Conservation (phyloP, 305 asterid genomes). For the Fraxinus sp. region DNA sequence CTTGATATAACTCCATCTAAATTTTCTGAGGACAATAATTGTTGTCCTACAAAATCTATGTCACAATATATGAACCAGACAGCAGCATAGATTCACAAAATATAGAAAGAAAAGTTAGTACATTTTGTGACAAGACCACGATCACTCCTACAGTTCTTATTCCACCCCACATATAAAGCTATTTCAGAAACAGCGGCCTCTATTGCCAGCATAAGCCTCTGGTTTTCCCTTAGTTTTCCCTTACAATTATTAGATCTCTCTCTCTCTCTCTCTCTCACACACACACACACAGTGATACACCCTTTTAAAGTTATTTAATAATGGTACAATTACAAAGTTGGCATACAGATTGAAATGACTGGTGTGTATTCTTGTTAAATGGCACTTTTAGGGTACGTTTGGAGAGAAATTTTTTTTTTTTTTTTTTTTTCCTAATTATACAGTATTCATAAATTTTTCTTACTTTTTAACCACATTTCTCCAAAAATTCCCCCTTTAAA, state of each 20-base stretch:
- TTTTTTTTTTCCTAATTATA: too few species aligned
- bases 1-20: neutral
- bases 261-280: neutral
- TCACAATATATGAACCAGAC: neutral
- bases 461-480: neutral
- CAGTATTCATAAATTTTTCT: too few species aligned
- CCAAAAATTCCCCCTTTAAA: neutral
- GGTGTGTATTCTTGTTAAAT: neutral
- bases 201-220: neutral
- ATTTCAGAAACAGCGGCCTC: neutral
- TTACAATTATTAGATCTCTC: neutral
- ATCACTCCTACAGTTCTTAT: neutral
- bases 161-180: neutral
- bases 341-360: neutral
- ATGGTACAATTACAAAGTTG: constrained; percentile 21
- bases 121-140: neutral
- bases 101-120: neutral
- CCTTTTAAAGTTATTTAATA: too few species aligned
- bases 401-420: neutral
- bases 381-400: too few species aligned
- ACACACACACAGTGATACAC: neutral
- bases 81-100: neutral
- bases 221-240: neutral
- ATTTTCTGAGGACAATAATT: neutral
- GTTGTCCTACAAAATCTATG: neutral